Evolutionary conservation across 352 stramenopile genomes (phyloP), one percentile per base, ranked within the genome.

Genomic region (Phytopythium aichiense): DNA sequence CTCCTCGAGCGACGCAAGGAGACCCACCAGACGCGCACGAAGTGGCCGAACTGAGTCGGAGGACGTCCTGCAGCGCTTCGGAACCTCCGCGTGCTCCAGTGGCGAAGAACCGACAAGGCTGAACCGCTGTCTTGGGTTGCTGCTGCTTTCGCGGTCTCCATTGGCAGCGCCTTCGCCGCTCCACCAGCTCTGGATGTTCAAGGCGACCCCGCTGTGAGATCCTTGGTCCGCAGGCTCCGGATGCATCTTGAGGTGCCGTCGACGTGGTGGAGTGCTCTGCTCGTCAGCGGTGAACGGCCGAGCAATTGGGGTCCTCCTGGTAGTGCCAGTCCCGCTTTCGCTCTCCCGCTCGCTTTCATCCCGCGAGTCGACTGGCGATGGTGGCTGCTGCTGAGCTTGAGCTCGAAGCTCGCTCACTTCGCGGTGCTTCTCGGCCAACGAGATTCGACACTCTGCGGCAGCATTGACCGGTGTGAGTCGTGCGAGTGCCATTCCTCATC

Each of bases 1-100:
- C 48, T 89, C 81, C 60, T 92, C 79, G 20, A 92, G 74, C 20
- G 83, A 88, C 20, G 72, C 83, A 30, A 90, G 66, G 11, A 92
- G 65, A 2, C 79, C 76, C 8, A 92, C 77, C 8, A 90, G 62
- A 15, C 83, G 75, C 23, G 81, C 65, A 25, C 82, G 81, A 31
- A 92, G 76, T 25, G 80, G 80, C 18, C 73, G 66, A 58, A 45
- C 62, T 7, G 49, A 33, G 4, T 59, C 54, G 25, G 66, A 65
- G 25, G 45, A 31, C 13, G 16, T 40, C 6, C 56, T 23, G 25
- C 16, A 53, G 30, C 16, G 42, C 18, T 11, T 51, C 22, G 56
- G 22, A 4, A 28, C 15, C n/a, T 45, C 22, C 12, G 4, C 6
- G 13, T n/a, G 9, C 25, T 50, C 23, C 1, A 18, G 16, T 22